These are phyloP conservation scores for Phalaenopsis hybrid DNA, from an alignment of 116 monocot genomes.

Conservation along the genomic window DNA sequence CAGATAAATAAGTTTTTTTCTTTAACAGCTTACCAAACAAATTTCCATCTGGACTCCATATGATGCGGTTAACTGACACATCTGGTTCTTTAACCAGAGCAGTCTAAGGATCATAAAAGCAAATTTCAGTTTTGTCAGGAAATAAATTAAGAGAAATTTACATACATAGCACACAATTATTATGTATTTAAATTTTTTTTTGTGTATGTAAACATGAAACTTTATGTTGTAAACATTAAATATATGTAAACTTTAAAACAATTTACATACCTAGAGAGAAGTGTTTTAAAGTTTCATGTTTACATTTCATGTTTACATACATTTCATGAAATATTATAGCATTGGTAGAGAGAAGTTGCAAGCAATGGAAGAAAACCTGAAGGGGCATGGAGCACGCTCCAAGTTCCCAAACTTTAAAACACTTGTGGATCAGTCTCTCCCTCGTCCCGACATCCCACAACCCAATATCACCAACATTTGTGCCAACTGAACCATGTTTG, in stretches of 20 bases:
- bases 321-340: background rate
- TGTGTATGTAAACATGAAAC: no score
- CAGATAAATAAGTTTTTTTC: slow-evolving; percentile 1
- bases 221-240: no score
- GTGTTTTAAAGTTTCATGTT: no score
- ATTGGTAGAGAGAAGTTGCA: background rate
- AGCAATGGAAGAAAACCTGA: slow-evolving; percentile 41
- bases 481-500: slow-evolving; percentile 51
- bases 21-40: slow-evolving; percentile 57
- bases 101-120: slow-evolving; percentile 26
- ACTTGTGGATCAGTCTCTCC: slow-evolving; percentile 54
- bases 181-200: no score
- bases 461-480: slow-evolving; percentile 72
- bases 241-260: no score
- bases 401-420: slow-evolving; percentile 87
- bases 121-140: background rate
- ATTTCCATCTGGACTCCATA: slow-evolving; percentile 80
- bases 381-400: slow-evolving; percentile 49
- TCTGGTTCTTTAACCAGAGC: slow-evolving; percentile 67
- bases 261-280: no score
- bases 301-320: no score
- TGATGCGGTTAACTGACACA: slow-evolving; percentile 70
- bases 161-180: no score
- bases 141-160: background rate
- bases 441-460: slow-evolving; percentile 73